phyloP scores from a whole-genome alignment of 345 rosid genomes.

The Eucalyptus regnans region DNA sequence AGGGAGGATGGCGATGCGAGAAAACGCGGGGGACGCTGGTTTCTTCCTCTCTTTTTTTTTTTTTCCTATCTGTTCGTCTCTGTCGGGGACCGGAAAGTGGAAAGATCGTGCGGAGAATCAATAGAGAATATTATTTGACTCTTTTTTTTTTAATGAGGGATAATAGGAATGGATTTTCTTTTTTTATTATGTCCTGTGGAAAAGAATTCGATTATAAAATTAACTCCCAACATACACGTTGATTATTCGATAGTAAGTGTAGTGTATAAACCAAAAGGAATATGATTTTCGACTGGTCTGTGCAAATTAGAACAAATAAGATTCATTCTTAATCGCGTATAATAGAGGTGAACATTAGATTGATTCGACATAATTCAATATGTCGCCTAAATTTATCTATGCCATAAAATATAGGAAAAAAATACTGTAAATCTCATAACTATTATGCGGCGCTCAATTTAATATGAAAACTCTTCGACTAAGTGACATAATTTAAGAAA shows the following conservation, averaged over 20 bases:
- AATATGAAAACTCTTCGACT: no score
- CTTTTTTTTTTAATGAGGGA: not conserved
- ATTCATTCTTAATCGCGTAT: not conserved
- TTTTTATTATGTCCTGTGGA: not conserved
- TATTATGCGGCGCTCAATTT: not conserved
- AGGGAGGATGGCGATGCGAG: not conserved
- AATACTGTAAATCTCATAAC: no score
- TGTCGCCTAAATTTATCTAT: not conserved
- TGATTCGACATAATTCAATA: not conserved
- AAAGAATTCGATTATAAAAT: not conserved
- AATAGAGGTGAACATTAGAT: not conserved
- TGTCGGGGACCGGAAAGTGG: not conserved
- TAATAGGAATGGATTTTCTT: not conserved
- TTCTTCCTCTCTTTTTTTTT: not conserved
- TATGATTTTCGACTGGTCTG: not conserved
- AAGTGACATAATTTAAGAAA: no score
- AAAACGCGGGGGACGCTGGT: not conserved
- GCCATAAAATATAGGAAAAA: not conserved
- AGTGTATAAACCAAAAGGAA: not conserved
- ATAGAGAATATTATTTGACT: not conserved
- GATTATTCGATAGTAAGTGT: not conserved
- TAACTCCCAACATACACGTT: not conserved
- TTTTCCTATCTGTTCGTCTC: no score
- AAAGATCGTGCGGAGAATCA: not conserved
- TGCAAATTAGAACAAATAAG: not conserved